Evolutionary conservation across 768 basidiomycete species (phyloP), one percentile per base, ranked within the genome.

Genomic region (Myochromella boudieri): DNA sequence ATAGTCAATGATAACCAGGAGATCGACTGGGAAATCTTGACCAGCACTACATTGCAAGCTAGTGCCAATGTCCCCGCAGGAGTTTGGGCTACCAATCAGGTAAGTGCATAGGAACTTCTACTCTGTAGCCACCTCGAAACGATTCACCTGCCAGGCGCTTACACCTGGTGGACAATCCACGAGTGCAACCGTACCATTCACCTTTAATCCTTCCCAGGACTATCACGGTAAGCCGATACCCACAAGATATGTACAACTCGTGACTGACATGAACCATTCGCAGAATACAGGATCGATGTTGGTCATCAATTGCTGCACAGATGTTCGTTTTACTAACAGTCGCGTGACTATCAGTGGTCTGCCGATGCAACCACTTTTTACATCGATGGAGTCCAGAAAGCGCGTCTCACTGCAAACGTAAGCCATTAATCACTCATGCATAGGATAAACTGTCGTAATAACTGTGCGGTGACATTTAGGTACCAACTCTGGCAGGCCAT

Each of bases 71-170:
- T 68, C 37, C 61, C 62, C 39, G 57, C 64, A 32, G 68, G 68
- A 10, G 67, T 68, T 25, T 68, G 68, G 68, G 65, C 67, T 14
- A 66, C 66, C 20, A 68, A 68, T 33, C 63, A 68, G 47, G 67
- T 64, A 49, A 4, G 28, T 41, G 18, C 17, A 24, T 8, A 7
- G 14, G 25, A 6, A 37, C 22, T 17, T 34, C 15, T 36, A 24
- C 33, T 33, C 26, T n/a, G 39, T 20, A 17, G 6, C 20, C 12
- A 14, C 4, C 12, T 7, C 7, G 12, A 20, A 12, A 5, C 11
- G 21, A 42, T 25, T 27, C 22, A 32, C 18, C 17, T 18, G 6
- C n/a, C 21, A 66, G 65, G 51, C 60, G 34, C 48, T 61, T 5
- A 44, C 49, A 12, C 28, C 53, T 3, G 62, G 61, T 3, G 42